Evolutionary conservation across 306 rosid species (phyloP).

Genomic region (Arachis hypogaea): DNA sequence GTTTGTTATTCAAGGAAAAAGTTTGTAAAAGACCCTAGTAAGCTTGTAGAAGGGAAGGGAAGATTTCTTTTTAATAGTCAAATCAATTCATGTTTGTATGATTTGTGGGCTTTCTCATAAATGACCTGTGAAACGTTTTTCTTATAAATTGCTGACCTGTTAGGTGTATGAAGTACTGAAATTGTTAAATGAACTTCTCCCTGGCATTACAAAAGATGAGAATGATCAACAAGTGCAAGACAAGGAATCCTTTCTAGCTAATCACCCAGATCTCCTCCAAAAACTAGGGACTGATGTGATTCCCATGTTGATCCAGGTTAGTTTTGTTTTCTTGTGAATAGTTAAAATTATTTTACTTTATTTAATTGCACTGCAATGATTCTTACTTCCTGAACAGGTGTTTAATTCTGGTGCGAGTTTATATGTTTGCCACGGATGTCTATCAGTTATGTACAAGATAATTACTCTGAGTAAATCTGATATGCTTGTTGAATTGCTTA

Average conservation of each 20-base stretch:
- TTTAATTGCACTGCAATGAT: conserved; percentile 33
- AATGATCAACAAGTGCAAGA: conserved; percentile 55
- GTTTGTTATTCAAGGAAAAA: background rate
- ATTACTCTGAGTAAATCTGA: conserved; percentile 73
- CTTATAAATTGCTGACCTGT: conserved; percentile 23
- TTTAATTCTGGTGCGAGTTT: conserved; percentile 93
- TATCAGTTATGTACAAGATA: conserved; percentile 76
- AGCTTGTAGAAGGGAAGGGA: too few relatives aligned
- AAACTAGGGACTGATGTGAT: conserved; percentile 77
- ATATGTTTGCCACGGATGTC: conserved; percentile 85
- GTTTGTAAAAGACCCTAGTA: background rate
- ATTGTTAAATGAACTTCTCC: conserved; percentile 89
- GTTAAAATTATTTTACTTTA: background rate
- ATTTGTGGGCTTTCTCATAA: conserved; percentile 13
- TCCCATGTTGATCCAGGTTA: conserved; percentile 90
- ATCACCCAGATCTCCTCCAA: conserved; percentile 66
- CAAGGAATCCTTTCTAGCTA: conserved; percentile 64
- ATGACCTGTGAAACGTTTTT: conserved; percentile 8
- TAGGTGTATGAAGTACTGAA: conserved; percentile 89
- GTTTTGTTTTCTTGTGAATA: conserved; percentile 38
- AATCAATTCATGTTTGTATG: conserved; percentile 18
- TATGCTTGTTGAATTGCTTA: conserved; percentile 74
- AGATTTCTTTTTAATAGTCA: background rate
- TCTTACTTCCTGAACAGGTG: conserved; percentile 57
- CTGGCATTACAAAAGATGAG: conserved; percentile 59